Evolutionary conservation across 139 green algal genomes (phyloP).

Genomic region (Chlorella sorokiniana): DNA sequence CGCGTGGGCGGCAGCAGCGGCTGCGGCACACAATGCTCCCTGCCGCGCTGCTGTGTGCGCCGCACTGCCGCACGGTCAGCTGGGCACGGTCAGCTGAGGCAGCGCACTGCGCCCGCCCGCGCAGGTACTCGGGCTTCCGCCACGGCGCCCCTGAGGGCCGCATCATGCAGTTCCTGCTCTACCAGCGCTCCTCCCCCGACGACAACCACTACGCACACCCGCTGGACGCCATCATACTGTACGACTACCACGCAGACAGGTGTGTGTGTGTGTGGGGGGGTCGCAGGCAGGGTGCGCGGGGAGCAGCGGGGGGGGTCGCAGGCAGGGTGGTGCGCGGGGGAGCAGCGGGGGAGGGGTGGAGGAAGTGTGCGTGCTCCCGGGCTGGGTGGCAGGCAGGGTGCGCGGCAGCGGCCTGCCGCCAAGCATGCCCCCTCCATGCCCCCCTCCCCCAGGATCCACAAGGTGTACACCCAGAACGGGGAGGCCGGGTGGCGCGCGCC

Average conservation of each 20-base stretch:
- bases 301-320: background rate
- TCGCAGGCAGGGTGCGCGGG: background rate
- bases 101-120: background rate
- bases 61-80: too few species aligned
- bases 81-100: too few species aligned
- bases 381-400: background rate
- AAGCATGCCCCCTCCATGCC: background rate
- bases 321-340: background rate
- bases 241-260: slow-evolving; percentile 71
- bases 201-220: slow-evolving; percentile 78
- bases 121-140: slow-evolving; percentile 29
- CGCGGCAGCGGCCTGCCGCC: too few species aligned
- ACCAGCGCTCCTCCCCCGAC: slow-evolving; percentile 51
- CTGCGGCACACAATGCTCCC: too few species aligned
- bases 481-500: slow-evolving; percentile 7
- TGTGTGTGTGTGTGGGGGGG: background rate
- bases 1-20: background rate
- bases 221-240: slow-evolving; percentile 73
- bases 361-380: too few species aligned
- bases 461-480: background rate
- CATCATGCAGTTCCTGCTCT: slow-evolving; percentile 77
- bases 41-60: too few species aligned
- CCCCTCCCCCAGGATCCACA: slow-evolving; percentile 26
- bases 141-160: slow-evolving; percentile 23
- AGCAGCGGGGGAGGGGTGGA: too few species aligned